A percentile compares a stretch with the other conserved stretches of the same genome.
Conservation (phyloP, 768 basidiomycete species). For the Lepiota brunneoincarnata region DNA sequence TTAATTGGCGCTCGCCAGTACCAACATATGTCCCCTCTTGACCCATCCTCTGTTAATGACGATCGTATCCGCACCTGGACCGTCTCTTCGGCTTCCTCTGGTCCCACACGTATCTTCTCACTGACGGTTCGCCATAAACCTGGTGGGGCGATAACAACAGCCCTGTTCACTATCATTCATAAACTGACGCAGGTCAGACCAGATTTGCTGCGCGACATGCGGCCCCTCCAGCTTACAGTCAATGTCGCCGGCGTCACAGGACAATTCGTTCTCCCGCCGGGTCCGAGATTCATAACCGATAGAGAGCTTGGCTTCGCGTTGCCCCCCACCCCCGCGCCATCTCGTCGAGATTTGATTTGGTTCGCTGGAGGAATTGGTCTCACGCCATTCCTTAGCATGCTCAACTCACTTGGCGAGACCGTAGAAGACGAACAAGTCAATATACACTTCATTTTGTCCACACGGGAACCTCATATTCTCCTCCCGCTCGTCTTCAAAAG, state of each 20-base stretch:
- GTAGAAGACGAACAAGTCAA: slow-evolving; percentile 23
- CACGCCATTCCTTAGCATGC: slow-evolving; percentile 62
- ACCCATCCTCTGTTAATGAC: slow-evolving; percentile 49
- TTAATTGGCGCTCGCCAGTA: slow-evolving; percentile 46
- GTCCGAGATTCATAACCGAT: not conserved
- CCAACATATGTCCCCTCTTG: slow-evolving; percentile 48
- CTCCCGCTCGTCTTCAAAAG: slow-evolving; percentile 38
- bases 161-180: slow-evolving; percentile 47
- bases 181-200: slow-evolving; percentile 37
- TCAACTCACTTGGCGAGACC: slow-evolving; percentile 21
- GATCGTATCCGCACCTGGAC: slow-evolving; percentile 69
- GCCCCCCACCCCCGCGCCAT: not conserved
- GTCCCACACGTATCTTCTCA: slow-evolving; percentile 26
- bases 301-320: slow-evolving; percentile 15
- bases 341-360: slow-evolving; percentile 41
- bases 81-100: slow-evolving; percentile 37
- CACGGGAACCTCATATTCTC: slow-evolving; percentile 52
- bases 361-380: slow-evolving; percentile 66
- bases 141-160: slow-evolving; percentile 52
- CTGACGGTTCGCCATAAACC: slow-evolving; percentile 56
- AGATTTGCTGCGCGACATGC: slow-evolving; percentile 37
- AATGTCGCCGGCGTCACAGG: slow-evolving; percentile 54
- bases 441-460: slow-evolving; percentile 47
- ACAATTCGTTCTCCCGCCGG: slow-evolving; percentile 37
- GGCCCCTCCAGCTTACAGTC: slow-evolving; percentile 36